These are phyloP conservation scores for Astragalus glycyphyllos DNA, from an alignment of 306 rosid genomes.

Conservation along the genomic window DNA sequence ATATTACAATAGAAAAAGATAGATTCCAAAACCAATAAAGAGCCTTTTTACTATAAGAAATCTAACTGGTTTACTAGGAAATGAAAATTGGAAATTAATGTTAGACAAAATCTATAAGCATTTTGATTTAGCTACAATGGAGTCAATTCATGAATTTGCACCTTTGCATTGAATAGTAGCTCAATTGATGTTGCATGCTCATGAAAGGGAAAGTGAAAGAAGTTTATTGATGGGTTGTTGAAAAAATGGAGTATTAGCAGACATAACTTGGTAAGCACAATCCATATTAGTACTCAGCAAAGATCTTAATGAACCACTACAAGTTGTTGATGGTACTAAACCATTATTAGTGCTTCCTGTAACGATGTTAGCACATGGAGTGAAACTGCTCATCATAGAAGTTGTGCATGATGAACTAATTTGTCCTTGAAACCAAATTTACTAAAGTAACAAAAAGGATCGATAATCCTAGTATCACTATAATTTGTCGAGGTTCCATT, in stretches of 20 bases:
- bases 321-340: conserved; percentile 45
- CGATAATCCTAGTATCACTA: conserved; percentile 35
- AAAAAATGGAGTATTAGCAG: conserved; percentile 64
- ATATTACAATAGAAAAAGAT: no score
- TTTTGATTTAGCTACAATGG: not conserved
- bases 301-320: conserved; percentile 65
- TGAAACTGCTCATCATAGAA: conserved; percentile 65
- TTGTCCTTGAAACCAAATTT: conserved; percentile 43
- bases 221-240: conserved; percentile 59
- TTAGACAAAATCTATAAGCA: not conserved
- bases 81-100: conserved; percentile 13
- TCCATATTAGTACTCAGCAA: conserved; percentile 48
- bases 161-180: conserved; percentile 67
- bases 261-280: conserved; percentile 67
- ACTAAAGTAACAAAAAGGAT: conserved; percentile 29
- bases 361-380: conserved; percentile 73
- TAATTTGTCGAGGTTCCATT: no score
- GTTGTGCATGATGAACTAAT: conserved; percentile 64
- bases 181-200: conserved; percentile 58
- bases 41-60: conserved; percentile 22
- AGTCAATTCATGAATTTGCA: conserved; percentile 33
- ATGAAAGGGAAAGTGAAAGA: conserved; percentile 59
- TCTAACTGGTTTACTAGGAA: not conserved
- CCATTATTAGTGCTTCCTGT: conserved; percentile 80
- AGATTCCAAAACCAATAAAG: no score